These are phyloP conservation scores for Phytophthora brassicae DNA, from an alignment of 352 stramenopile genomes.

Conservation along the genomic window DNA sequence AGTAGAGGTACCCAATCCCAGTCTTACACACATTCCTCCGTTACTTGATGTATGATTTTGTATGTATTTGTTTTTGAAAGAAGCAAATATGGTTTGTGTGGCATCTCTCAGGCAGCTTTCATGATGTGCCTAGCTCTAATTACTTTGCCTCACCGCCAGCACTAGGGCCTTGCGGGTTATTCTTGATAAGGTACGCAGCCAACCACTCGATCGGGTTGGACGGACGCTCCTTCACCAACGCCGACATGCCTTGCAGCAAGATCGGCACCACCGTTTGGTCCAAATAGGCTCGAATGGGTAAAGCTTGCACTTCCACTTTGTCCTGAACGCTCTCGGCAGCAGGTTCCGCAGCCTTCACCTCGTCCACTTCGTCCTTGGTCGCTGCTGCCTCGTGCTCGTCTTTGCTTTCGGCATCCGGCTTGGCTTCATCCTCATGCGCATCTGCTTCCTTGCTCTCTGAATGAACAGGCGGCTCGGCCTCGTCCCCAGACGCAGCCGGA, in stretches of 20 bases:
- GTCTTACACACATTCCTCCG: background rate
- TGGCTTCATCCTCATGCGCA: slow-evolving; percentile 28
- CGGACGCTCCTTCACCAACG: slow-evolving; percentile 97
- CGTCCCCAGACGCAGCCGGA: too few species aligned
- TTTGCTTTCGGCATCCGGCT: slow-evolving; percentile 25
- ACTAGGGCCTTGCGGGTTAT: slow-evolving; percentile 92
- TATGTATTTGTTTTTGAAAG: slow-evolving; percentile 19
- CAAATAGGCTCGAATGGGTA: slow-evolving; percentile 97
- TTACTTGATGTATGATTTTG: slow-evolving; percentile 14
- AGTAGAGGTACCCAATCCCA: slow-evolving; percentile 22
- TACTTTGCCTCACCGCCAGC: slow-evolving; percentile 60
- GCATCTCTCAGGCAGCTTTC: slow-evolving; percentile 6
- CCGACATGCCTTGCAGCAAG: slow-evolving; percentile 97
- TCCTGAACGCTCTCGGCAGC: slow-evolving; percentile 73
- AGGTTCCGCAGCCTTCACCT: slow-evolving; percentile 71
- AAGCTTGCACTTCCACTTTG: slow-evolving; percentile 90
- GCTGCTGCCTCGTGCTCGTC: slow-evolving; percentile 32
- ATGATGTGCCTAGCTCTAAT: slow-evolving; percentile 19
- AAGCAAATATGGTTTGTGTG: slow-evolving; percentile 30
- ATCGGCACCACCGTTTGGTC: slow-evolving; percentile 99
- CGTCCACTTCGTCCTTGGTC: slow-evolving; percentile 33
- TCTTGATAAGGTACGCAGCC: slow-evolving; percentile 94
- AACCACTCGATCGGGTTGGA: slow-evolving; percentile 97
- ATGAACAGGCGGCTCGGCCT: background rate
- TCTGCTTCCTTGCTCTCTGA: slow-evolving; percentile 41